Base-by-base conservation (phyloP, 192 early-diverging fungal genomes). In the Linnemannia hyalina region DNA sequence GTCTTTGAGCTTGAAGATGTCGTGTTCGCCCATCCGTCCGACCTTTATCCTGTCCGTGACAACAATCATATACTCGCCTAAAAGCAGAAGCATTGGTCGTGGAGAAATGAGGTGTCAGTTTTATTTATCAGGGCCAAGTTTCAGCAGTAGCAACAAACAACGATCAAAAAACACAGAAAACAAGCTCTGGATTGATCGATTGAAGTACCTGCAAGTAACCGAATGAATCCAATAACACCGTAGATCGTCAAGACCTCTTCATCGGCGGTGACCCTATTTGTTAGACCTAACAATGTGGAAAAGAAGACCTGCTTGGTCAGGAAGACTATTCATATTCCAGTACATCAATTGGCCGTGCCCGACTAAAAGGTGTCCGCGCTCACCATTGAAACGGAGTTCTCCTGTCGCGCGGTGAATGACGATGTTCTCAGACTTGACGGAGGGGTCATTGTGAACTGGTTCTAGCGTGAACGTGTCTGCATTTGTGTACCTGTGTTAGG, bases 31-130 rank as follows among this genome's bases (percentile, higher is more conserved):
- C 23, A 96, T 89, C 44, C 89, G 87, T 32, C 94, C 94, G 44
- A 97, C 80, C 70, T 88, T 89, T 68, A 88, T 88, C 40, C 95
- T 89, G 13, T 93, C 91, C 15, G 94, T 96, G 42, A 96, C 91
- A 52, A 96, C 92, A 41, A 97, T 88, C 76, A 97, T 88, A 77
- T 96, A 94, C 70, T 95, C 93, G n/a, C 96, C 96, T 96, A 70
- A 41, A 55, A 54, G 49, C 15, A 20, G 49, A 52, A 22, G 49
- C 15, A 41, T 54, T 6, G 0, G n/a, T 5, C 7, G 26, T 63
- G n/a, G 36, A 13, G 68, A 42, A 73, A 35, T 29, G 29, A 32
- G 10, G 13, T 26, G 11, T 65, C 60, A 65, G 60, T 0, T 65
- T 29, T 32, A 3, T 22, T 38, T 40, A 6, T 22, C 10, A 22